Conservation (phyloP, 2,329 filamentous ascomycete species). For the Fusarium tjaetaba region DNA sequence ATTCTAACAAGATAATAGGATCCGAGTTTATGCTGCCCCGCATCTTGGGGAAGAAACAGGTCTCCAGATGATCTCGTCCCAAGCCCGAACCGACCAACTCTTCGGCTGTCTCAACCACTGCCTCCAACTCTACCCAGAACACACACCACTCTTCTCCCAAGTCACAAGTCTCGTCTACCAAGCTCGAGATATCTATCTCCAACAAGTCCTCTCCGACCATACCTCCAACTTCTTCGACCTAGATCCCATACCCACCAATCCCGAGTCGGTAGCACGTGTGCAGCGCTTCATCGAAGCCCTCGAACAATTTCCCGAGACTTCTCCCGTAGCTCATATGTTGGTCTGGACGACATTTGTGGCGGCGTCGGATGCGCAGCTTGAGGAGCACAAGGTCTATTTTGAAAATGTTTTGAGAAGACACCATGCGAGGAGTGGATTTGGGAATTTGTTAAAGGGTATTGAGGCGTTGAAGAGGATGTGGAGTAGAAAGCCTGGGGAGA, state of each 20-base stretch:
- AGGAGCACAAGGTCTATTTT: slow-evolving; percentile 42
- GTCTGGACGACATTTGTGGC: slow-evolving; percentile 45
- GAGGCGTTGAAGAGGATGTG: slow-evolving; percentile 40
- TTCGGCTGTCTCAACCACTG: slow-evolving; percentile 40
- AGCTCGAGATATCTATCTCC: slow-evolving; percentile 83
- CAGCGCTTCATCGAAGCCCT: slow-evolving; percentile 42
- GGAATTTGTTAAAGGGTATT: slow-evolving; percentile 37
- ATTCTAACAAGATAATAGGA: not conserved
- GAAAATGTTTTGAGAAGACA: slow-evolving; percentile 24
- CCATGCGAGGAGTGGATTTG: slow-evolving; percentile 39
- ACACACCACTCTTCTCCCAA: slow-evolving; percentile 76
- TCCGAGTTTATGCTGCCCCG: slow-evolving; percentile 40
- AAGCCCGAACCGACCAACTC: slow-evolving; percentile 27
- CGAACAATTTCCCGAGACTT: slow-evolving; percentile 27
- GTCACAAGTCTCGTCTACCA: slow-evolving; percentile 87
- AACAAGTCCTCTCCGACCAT: slow-evolving; percentile 63
- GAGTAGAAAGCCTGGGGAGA: slow-evolving; percentile 31
- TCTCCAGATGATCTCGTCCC: slow-evolving; percentile 38
- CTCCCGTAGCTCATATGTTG: slow-evolving; percentile 39
- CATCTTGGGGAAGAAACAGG: slow-evolving; percentile 40
- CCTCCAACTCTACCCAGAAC: slow-evolving; percentile 77
- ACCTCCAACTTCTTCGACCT: slow-evolving; percentile 21
- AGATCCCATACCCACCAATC: not conserved
- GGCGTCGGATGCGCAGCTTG: slow-evolving; percentile 37
- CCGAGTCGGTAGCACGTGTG: slow-evolving; percentile 30